Conservation (phyloP, 164 flowering plant genomes). For the Malania oleifera region DNA sequence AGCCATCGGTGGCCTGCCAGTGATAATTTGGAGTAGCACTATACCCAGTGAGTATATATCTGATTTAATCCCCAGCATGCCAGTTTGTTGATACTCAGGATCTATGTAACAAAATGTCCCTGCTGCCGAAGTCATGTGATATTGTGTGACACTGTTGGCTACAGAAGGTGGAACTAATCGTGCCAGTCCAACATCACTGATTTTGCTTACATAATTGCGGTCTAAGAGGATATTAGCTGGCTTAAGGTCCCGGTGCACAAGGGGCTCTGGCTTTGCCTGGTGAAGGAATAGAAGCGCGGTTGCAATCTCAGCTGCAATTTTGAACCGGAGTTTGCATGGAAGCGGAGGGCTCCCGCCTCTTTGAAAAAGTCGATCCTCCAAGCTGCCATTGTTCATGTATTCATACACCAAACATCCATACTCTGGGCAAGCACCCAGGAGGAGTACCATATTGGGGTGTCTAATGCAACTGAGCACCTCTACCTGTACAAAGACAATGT, state of each 20-base stretch:
- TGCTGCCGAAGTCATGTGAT: slow-evolving; percentile 70
- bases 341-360: slow-evolving; percentile 42
- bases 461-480: slow-evolving; percentile 74
- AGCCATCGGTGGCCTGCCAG: slow-evolving; percentile 71
- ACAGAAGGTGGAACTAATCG: slow-evolving; percentile 64
- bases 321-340: slow-evolving; percentile 55
- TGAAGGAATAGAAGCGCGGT: slow-evolving; percentile 71
- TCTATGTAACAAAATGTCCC: slow-evolving; percentile 86
- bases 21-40: slow-evolving; percentile 65
- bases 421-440: slow-evolving; percentile 77
- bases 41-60: slow-evolving; percentile 73
- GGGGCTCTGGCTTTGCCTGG: slow-evolving; percentile 81
- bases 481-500: slow-evolving; percentile 29
- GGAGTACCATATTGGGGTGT: slow-evolving; percentile 77
- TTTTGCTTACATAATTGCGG: slow-evolving; percentile 59
- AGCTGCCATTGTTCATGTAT: slow-evolving; percentile 63
- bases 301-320: slow-evolving; percentile 61
- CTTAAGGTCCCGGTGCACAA: slow-evolving; percentile 75
- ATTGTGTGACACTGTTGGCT: slow-evolving; percentile 63
- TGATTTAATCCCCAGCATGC: slow-evolving; percentile 58
- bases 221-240: slow-evolving; percentile 78
- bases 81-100: slow-evolving; percentile 83
- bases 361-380: slow-evolving; percentile 64
- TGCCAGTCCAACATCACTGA: slow-evolving; percentile 75
- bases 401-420: slow-evolving; percentile 76